Evolutionary conservation across 2,329 filamentous ascomycete species (phyloP).

Genomic region (Plenodomus biglobosus): DNA sequence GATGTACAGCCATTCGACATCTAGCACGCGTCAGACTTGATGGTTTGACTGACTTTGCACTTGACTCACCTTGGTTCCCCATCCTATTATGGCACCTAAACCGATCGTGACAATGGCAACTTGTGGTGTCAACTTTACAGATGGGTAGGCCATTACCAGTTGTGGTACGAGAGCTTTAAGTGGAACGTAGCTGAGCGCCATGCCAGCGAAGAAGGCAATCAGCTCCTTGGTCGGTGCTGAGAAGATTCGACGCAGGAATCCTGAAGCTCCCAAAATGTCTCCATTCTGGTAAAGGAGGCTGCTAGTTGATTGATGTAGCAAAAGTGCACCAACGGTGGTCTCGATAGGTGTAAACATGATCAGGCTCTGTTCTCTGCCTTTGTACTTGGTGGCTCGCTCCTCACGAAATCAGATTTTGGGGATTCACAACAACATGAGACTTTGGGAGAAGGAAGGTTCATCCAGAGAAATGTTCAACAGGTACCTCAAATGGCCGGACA

Average conservation of each 20-base stretch:
- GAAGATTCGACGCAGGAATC: constrained; percentile 48
- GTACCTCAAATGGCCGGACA: not conserved
- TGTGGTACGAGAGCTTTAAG: constrained; percentile 49
- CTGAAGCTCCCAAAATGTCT: constrained; percentile 54
- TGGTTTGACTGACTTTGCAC: not conserved
- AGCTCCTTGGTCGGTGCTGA: constrained; percentile 47
- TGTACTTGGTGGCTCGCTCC: not conserved
- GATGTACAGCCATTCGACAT: constrained; percentile 54
- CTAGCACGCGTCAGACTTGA: constrained; percentile 17
- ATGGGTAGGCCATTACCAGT: constrained; percentile 49
- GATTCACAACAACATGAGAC: not conserved
- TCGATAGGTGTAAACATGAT: constrained; percentile 57
- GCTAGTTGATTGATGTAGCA: constrained; percentile 55
- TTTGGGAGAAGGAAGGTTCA: not conserved
- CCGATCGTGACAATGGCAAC: constrained; percentile 45
- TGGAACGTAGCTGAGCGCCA: constrained; percentile 48
- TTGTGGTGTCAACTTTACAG: constrained; percentile 37
- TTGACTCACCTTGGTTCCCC: constrained; percentile 54
- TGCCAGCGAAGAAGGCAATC: constrained; percentile 50
- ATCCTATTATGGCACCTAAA: constrained; percentile 51
- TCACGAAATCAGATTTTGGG: not conserved
- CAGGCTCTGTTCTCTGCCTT: not conserved
- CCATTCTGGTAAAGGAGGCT: constrained; percentile 56
- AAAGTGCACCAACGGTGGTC: constrained; percentile 53
- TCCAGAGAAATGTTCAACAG: not conserved